phyloP scores from a whole-genome alignment of 495 filamentous ascomycete genomes.

The Cercophora newfieldiana region DNA sequence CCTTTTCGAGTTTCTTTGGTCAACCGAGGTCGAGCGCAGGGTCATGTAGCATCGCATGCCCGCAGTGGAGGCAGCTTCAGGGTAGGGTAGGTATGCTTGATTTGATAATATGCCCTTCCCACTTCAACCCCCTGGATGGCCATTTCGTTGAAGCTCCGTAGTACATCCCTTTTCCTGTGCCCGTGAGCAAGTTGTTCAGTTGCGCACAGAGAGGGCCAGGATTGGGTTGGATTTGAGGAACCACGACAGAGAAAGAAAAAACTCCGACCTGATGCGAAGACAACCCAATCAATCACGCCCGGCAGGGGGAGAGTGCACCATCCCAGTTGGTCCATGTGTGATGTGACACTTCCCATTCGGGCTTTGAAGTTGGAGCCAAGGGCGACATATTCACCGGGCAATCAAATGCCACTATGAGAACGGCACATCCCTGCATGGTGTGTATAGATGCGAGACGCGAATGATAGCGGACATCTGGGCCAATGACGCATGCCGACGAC shows the following conservation, averaged over 20 bases:
- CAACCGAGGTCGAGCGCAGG: too few species aligned
- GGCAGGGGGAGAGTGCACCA: not conserved
- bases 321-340: conserved; percentile 12
- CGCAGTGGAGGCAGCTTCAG: too few species aligned
- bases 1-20: not conserved
- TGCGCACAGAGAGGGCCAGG: not conserved
- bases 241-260: not conserved
- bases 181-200: not conserved
- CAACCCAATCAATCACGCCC: conserved; percentile 5
- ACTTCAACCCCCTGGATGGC: too few species aligned
- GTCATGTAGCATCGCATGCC: too few species aligned
- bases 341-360: conserved; percentile 8
- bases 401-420: conserved; percentile 15
- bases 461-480: conserved; percentile 1
- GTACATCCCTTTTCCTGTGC: too few species aligned
- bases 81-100: too few species aligned
- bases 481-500: not conserved
- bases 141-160: too few species aligned
- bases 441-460: not conserved
- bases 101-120: too few species aligned
- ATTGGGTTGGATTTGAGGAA: not conserved
- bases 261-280: not conserved
- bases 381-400: conserved; percentile 12
- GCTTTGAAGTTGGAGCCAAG: not conserved
- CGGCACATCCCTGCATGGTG: not conserved